These are phyloP conservation scores for Ascochyta rabiei DNA, from an alignment of 2,329 filamentous ascomycete genomes.

Conservation along the genomic window DNA sequence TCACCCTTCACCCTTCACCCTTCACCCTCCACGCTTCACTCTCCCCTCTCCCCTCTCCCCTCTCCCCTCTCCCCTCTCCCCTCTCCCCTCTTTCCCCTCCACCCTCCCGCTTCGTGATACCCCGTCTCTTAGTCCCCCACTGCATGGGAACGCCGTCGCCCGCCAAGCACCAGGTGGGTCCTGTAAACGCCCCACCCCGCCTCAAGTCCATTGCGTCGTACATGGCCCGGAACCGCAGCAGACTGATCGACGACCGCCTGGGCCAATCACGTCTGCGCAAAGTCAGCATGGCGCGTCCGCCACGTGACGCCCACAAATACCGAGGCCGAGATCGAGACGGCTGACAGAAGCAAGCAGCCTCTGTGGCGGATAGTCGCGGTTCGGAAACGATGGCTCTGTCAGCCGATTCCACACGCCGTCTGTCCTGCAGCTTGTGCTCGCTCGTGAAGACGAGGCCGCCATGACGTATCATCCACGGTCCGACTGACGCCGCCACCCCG, in stretches of 20 bases:
- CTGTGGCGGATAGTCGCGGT: constrained; percentile 5
- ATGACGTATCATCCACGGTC: not conserved
- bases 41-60: no score
- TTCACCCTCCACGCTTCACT: not conserved
- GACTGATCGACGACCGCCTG: constrained; percentile 5
- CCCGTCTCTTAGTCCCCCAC: not conserved
- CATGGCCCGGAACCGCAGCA: constrained; percentile 14
- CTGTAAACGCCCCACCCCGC: constrained; percentile 7
- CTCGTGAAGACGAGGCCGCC: not conserved
- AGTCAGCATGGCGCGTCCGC: not conserved
- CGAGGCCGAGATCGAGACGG: constrained; percentile 17
- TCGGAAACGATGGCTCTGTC: not conserved
- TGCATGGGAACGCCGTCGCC: not conserved
- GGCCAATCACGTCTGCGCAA: constrained; percentile 6
- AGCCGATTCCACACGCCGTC: no score
- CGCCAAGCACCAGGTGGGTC: not conserved
- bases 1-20: not conserved
- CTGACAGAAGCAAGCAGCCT: constrained; percentile 9
- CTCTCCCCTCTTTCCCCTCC: not conserved
- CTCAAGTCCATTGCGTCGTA: constrained; percentile 16
- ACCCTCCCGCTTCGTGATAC: not conserved
- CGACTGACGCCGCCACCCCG: constrained; percentile 1
- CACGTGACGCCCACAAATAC: constrained; percentile 11
- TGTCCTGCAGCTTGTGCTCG: not conserved
- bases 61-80: no score